Evolutionary conservation across 2,329 filamentous ascomycete species (phyloP).

Genomic region (Phialocephala subalpina): DNA sequence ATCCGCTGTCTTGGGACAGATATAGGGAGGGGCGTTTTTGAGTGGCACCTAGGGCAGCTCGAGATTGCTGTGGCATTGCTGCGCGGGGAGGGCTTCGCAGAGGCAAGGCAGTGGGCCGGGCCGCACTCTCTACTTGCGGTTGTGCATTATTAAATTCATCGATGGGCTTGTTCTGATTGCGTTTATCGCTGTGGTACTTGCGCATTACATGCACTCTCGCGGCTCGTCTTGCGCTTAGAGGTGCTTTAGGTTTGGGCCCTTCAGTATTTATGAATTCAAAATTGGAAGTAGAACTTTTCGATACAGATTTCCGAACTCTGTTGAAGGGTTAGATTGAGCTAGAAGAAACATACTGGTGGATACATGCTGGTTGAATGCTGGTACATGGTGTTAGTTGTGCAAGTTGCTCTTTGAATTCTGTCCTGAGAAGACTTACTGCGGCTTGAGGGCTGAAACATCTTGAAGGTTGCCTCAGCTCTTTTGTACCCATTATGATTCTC

Average conservation of each 20-base stretch:
- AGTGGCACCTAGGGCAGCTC: background rate
- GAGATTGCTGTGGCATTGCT: background rate
- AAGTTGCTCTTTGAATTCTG: background rate
- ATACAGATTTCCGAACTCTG: background rate
- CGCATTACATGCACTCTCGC: conserved; percentile 22
- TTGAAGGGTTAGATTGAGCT: background rate
- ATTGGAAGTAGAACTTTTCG: background rate
- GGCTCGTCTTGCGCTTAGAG: conserved; percentile 6
- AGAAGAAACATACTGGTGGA: background rate
- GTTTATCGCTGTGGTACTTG: conserved; percentile 14
- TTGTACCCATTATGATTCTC: background rate
- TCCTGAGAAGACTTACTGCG: conserved; percentile 11
- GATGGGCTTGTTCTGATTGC: background rate
- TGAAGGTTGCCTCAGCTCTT: conserved; percentile 11
- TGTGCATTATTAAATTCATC: background rate
- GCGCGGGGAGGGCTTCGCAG: background rate
- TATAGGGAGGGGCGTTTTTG: background rate
- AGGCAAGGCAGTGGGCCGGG: background rate
- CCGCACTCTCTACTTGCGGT: background rate
- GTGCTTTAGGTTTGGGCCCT: background rate
- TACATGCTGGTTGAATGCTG: conserved; percentile 19
- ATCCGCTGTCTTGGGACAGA: background rate
- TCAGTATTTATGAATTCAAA: conserved; percentile 23
- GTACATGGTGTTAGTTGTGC: background rate
- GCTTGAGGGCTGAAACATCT: conserved; percentile 18